phyloP scores from a whole-genome alignment of 1,139 yeast genomes.

The Scheffersomyces illinoinensis region DNA sequence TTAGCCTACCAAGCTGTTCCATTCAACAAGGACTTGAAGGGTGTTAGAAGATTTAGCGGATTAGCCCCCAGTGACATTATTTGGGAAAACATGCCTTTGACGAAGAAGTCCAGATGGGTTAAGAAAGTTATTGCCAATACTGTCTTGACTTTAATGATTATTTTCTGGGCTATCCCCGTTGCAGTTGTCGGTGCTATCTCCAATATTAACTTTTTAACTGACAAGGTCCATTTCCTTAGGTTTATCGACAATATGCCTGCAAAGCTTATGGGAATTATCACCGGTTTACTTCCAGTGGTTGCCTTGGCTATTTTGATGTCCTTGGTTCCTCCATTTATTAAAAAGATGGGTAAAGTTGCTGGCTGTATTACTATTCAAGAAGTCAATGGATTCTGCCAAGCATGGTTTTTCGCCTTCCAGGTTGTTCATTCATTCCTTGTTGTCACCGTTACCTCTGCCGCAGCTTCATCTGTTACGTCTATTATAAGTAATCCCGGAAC shows the following conservation, averaged over 20 bases:
- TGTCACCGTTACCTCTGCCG: constrained; percentile 76
- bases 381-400: constrained; percentile 79
- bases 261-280: constrained; percentile 60
- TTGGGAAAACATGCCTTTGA: constrained; percentile 70
- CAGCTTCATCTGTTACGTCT: constrained; percentile 66
- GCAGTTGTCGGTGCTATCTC: constrained; percentile 82
- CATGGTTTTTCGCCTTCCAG: constrained; percentile 86
- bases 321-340: constrained; percentile 76
- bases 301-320: constrained; percentile 68
- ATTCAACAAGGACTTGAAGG: constrained; percentile 63
- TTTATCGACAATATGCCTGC: constrained; percentile 67
- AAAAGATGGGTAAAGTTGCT: constrained; percentile 61
- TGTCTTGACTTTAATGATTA: constrained; percentile 53
- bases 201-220: constrained; percentile 64
- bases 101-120: constrained; percentile 41
- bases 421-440: constrained; percentile 83
- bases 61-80: constrained; percentile 71
- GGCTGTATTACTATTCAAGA: constrained; percentile 74
- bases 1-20: constrained; percentile 82
- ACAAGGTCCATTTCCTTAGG: constrained; percentile 59
- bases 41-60: constrained; percentile 64
- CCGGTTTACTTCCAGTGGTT: constrained; percentile 76
- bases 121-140: constrained; percentile 44
- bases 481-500: constrained; percentile 51
- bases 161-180: constrained; percentile 86